Percentiles rank a stretch among this genome's conserved stretches.
Conservation (phyloP, 2,329 filamentous ascomycete species). For the Triangularia setosa region DNA sequence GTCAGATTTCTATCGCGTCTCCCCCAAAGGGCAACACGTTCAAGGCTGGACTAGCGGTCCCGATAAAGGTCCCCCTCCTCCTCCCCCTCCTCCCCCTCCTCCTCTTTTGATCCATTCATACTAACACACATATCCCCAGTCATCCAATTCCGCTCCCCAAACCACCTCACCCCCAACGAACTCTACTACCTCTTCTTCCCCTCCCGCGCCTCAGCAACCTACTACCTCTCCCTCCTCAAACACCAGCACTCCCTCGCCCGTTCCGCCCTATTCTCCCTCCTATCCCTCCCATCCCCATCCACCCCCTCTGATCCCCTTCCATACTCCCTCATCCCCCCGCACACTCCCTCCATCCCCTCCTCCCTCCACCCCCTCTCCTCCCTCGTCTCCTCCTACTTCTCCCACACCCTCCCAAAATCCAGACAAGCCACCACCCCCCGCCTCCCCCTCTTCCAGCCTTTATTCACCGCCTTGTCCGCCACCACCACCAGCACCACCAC, state of each 20-base stretch:
- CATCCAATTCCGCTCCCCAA: constrained; percentile 60
- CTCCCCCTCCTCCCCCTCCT: neutral
- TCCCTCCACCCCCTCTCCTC: neutral
- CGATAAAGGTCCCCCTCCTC: constrained; percentile 35
- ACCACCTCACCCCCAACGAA: constrained; percentile 59
- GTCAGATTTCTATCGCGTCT: constrained; percentile 67
- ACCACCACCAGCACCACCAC: neutral
- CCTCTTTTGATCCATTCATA: too few species aligned
- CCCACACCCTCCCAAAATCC: neutral
- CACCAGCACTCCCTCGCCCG: constrained; percentile 36
- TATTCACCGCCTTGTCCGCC: neutral
- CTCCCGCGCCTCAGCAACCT: constrained; percentile 52
- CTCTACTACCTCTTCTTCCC: constrained; percentile 69
- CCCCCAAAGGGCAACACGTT: constrained; percentile 58
- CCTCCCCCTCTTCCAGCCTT: neutral
- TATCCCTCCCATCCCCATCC: constrained; percentile 34
- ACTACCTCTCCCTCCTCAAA: constrained; percentile 37
- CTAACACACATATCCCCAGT: constrained; percentile 35
- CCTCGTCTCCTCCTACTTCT: neutral
- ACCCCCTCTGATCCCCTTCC: neutral
- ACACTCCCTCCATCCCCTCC: constrained; percentile 23
- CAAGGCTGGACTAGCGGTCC: constrained; percentile 65
- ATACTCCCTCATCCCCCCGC: constrained; percentile 48
- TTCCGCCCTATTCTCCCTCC: constrained; percentile 9
- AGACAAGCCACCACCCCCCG: neutral